A percentile compares a stretch with the other conserved stretches of the same genome.
phyloP scores from a whole-genome alignment of 1,139 yeast species.

The Lodderomyces oxycetoniae region DNA sequence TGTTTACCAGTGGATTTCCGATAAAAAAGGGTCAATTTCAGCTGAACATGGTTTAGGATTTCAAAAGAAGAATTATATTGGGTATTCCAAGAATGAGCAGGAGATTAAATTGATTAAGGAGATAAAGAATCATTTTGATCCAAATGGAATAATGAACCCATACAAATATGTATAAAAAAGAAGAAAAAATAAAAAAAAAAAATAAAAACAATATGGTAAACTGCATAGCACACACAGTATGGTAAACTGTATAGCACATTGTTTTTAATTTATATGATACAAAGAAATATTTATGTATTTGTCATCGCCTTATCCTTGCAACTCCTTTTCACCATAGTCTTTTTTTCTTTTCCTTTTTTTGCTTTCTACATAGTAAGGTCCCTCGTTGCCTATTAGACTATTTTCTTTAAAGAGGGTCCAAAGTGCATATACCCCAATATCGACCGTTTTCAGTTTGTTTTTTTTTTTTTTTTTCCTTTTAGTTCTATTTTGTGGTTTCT shows the following conservation, averaged over 20 bases:
- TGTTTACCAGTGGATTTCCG: constrained; percentile 83
- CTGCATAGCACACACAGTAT: no score
- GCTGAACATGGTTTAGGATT: constrained; percentile 98
- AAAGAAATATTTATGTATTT: no score
- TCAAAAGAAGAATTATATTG: constrained; percentile 86
- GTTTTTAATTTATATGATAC: no score
- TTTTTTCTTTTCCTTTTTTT: neutral
- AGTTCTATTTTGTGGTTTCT: no score
- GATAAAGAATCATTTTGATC: constrained; percentile 78
- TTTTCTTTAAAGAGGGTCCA: no score
- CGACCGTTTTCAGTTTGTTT: neutral
- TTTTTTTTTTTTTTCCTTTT: no score
- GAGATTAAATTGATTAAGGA: constrained; percentile 72
- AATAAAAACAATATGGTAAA: neutral
- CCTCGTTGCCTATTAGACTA: no score
- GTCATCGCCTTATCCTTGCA: no score
- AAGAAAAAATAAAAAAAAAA: neutral
- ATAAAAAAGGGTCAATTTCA: constrained; percentile 77
- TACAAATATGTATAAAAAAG: constrained; percentile 63
- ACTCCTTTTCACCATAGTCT: no score
- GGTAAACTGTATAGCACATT: no score
- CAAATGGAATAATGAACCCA: constrained; percentile 86
- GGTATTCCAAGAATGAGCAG: constrained; percentile 68
- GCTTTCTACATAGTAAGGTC: neutral
- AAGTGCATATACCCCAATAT: no score